Conservation (phyloP, 192 early-diverging fungal species). For the Diversispora epigaea region DNA sequence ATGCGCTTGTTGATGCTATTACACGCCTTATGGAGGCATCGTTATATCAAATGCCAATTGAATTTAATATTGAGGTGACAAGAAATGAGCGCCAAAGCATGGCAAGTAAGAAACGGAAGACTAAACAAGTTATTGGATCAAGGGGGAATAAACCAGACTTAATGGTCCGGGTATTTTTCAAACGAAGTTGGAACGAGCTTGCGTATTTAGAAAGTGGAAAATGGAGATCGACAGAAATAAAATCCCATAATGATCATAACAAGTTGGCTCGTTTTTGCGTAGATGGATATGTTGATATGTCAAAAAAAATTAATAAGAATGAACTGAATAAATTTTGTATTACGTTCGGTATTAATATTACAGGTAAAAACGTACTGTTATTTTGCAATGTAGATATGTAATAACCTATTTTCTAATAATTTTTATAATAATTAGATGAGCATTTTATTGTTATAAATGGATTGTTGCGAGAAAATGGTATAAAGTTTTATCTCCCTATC, state of each 20-base stretch:
- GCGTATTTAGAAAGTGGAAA: conserved; percentile 8
- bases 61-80: too few species aligned
- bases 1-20: conserved; percentile 10
- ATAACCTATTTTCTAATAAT: too few species aligned
- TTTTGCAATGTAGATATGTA: too few species aligned
- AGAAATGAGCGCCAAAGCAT: neutral
- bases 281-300: neutral
- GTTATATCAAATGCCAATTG: neutral
- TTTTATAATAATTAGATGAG: too few species aligned
- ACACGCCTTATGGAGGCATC: neutral
- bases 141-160: conserved; percentile 2
- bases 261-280: neutral
- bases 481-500: too few species aligned
- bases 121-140: neutral
- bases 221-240: neutral
- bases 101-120: neutral
- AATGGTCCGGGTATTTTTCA: neutral
- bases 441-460: too few species aligned
- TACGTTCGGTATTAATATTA: neutral
- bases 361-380: neutral
- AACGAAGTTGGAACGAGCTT: neutral
- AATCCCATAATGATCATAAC: neutral
- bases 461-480: too few species aligned
- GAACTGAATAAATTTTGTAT: neutral
- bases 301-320: neutral